phyloP scores from a whole-genome alignment of 106 monocot genomes.

The Phalaenopsis aphrodite region DNA sequence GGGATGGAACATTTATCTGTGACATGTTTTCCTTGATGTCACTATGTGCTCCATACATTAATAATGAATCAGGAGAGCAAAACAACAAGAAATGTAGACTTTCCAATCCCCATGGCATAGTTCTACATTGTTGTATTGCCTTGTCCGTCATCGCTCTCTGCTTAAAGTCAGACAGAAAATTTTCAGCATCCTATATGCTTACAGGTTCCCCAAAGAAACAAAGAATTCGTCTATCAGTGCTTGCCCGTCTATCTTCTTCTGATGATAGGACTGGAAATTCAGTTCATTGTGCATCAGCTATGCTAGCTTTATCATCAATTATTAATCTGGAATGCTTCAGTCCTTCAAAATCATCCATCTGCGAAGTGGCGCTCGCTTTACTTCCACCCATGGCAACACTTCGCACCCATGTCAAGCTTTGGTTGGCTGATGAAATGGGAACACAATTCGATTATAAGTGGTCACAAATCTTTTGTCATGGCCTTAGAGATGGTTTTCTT shows the following conservation, averaged over 20 bases:
- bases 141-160: constrained; percentile 64
- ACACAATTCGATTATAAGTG: constrained; percentile 18
- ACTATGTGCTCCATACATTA: constrained; percentile 56
- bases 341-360: constrained; percentile 37
- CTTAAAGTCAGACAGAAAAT: constrained; percentile 38
- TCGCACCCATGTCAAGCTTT: constrained; percentile 42
- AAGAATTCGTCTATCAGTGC: constrained; percentile 69
- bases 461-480: constrained; percentile 40
- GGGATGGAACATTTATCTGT: constrained; percentile 71
- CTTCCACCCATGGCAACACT: constrained; percentile 79
- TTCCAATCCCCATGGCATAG: constrained; percentile 66
- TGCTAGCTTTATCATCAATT: constrained; percentile 81
- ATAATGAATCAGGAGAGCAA: constrained; percentile 62
- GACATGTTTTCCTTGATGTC: constrained; percentile 74
- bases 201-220: constrained; percentile 69
- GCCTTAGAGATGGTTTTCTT: constrained; percentile 71
- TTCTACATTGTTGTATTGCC: constrained; percentile 71
- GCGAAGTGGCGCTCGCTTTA: constrained; percentile 53
- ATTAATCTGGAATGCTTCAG: constrained; percentile 54
- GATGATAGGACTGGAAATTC: constrained; percentile 44
- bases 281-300: constrained; percentile 72
- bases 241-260: constrained; percentile 58
- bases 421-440: constrained; percentile 46
- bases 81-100: constrained; percentile 60
- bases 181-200: constrained; percentile 51